phyloP scores from a whole-genome alignment of 495 filamentous ascomycete species.

The Neurospora sp. region DNA sequence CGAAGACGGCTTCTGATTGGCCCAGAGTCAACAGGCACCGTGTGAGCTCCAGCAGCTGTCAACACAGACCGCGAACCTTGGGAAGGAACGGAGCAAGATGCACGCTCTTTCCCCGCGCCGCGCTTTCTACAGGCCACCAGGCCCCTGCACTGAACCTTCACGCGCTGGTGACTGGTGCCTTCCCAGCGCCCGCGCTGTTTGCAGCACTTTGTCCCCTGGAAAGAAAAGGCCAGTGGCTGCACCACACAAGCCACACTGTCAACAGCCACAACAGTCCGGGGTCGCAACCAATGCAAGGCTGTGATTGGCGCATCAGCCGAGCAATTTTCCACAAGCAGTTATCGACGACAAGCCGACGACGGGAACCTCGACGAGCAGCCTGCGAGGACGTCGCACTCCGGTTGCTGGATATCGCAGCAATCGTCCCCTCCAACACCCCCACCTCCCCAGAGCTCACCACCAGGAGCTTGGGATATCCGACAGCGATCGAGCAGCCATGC shows the following conservation, averaged over 20 bases:
- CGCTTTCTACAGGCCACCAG: not conserved
- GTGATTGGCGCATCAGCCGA: not conserved
- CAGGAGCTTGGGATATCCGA: not conserved
- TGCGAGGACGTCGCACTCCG: not conserved
- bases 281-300: not conserved
- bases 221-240: not conserved
- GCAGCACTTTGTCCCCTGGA: not conserved
- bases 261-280: not conserved
- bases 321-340: constrained; percentile 1
- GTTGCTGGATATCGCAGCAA: not conserved
- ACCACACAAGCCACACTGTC: constrained; percentile 1
- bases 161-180: not conserved
- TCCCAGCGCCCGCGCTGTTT: not conserved
- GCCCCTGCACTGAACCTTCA: not conserved
- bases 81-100: not conserved
- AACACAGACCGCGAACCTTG: not conserved
- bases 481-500: constrained; percentile 13
- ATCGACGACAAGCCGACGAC: not conserved
- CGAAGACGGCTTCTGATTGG: constrained; percentile 25
- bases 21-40: not conserved
- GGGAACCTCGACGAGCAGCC: not conserved
- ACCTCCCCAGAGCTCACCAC: not conserved
- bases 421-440: not conserved
- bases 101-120: not conserved
- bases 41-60: not conserved